Base-by-base conservation (phyloP, 352 stramenopile genomes). In the Globisporangium middletonii region DNA sequence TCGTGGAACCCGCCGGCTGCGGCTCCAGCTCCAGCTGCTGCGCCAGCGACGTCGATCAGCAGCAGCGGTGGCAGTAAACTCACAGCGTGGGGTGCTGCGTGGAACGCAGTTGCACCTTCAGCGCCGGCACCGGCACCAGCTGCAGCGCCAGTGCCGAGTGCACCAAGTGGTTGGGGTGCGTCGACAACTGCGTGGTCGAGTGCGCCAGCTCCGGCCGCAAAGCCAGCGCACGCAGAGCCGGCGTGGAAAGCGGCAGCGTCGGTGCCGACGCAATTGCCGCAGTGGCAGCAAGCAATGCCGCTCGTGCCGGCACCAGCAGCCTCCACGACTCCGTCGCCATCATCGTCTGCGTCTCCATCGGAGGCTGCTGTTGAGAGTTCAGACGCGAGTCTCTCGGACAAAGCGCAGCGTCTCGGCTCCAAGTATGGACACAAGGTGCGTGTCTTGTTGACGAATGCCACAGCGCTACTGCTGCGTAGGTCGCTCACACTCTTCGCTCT, bases 361-460 rank as follows among this genome's bases (percentile, higher is more conserved):
- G 18, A 57, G 7, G 35, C 41, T 53, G 18, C 19, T 38, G 13
- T 27, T n/a, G 43, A 54, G 55, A 71, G 23, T 54, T 37, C 63
- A 0, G 57, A 74, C 12, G 64, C 16, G 8, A 19, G 73, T 50
- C 57, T 88, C 51, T 88, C 78, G 9, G 74, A 83, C 23, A 88
- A 88, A 49, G 78, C 78, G 12, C 75, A 78, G 48, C 78, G 79
- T 18, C 77, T 93, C 7, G 73, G 79, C 13, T 72, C 75, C 12
- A 81, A 76, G 46, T 86, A 91, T 54, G 79, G 79, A 0, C 76
- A 93, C 68, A 93, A 92, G 63, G 73, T 82, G 53, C 11, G 50
- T 23, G 23, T 53, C 16, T 27, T 28, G 26, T 16, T 16, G 27
- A 19, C 37, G 56, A 6, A 5, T 45, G 3, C 16, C 26, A 19